Percentiles rank a stretch among this genome's conserved stretches.
Conservation (phyloP, 208 protist genomes). For the Strigomonas culicis region DNA sequence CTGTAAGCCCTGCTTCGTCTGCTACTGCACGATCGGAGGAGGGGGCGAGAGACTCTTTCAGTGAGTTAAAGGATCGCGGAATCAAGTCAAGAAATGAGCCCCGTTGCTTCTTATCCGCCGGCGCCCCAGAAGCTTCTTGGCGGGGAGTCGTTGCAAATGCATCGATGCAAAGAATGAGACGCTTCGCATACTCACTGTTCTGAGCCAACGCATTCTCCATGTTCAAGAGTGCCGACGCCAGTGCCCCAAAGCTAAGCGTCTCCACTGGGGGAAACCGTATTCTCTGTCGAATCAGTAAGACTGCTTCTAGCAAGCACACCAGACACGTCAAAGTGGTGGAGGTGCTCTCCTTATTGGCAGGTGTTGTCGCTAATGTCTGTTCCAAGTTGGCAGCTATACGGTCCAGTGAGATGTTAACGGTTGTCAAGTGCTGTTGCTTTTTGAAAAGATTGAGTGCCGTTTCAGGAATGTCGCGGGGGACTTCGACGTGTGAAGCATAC, state of each 20-base stretch:
- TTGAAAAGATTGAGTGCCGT: constrained; percentile 2
- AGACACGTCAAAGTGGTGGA: constrained; percentile 18
- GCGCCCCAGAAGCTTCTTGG: too few species aligned
- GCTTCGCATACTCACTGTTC: too few species aligned
- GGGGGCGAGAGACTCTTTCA: too few species aligned
- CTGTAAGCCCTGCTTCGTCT: neutral
- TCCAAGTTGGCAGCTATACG: neutral
- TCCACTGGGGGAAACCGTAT: constrained; percentile 27
- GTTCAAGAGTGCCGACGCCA: constrained; percentile 26
- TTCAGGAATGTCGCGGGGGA: neutral
- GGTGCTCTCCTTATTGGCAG: constrained; percentile 14
- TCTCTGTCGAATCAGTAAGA: constrained; percentile 29
- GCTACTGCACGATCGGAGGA: too few species aligned
- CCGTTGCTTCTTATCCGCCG: too few species aligned
- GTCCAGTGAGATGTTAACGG: neutral
- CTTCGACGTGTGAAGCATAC: neutral
- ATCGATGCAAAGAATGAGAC: constrained; percentile 9
- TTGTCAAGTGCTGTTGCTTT: neutral
- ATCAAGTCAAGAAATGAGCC: neutral
- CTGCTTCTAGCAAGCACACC: constrained; percentile 28
- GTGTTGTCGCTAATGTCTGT: constrained; percentile 17
- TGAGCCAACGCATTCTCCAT: constrained; percentile 20
- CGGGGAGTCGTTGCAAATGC: constrained; percentile 2
- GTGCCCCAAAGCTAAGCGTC: constrained; percentile 29
- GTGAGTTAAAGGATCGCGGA: too few species aligned